A percentile compares a stretch with the other conserved stretches of the same genome.
These are phyloP conservation scores for Naegleria fowleri DNA, from an alignment of 208 protist species.

Conservation along the genomic window DNA sequence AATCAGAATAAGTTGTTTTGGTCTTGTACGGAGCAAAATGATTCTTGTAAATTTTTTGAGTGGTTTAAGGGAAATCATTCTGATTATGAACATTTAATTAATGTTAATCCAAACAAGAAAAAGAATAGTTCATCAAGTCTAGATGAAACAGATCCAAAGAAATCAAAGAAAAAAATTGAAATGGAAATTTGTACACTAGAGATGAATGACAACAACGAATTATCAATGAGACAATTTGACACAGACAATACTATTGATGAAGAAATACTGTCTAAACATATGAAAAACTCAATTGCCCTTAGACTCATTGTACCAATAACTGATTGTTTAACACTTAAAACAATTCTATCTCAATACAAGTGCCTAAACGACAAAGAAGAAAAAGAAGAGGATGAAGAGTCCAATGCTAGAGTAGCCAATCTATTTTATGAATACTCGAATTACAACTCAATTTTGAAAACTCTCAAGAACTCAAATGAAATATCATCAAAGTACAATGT, in stretches of 20 bases:
- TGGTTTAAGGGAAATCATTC: neutral
- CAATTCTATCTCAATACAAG: neutral
- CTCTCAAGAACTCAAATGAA: neutral
- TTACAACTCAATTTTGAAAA: neutral
- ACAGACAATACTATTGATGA: neutral
- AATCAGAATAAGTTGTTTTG: neutral
- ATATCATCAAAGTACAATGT: neutral
- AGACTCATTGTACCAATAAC: neutral
- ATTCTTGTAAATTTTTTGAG: neutral
- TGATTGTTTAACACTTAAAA: neutral
- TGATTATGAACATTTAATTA: neutral
- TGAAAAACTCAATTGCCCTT: neutral
- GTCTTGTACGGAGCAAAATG: neutral
- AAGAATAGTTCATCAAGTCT: neutral
- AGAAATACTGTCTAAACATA: neutral
- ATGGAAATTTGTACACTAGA: neutral
- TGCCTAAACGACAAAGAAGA: neutral
- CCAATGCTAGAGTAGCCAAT: neutral
- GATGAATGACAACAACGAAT: neutral
- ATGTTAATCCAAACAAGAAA: neutral
- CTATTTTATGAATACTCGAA: neutral
- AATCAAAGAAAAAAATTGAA: neutral
- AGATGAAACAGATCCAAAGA: neutral
- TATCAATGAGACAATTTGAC: neutral
- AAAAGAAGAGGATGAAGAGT: neutral